Evolutionary conservation across 257 asterid genomes (phyloP).

Genomic region (Rubia yunnanensis): DNA sequence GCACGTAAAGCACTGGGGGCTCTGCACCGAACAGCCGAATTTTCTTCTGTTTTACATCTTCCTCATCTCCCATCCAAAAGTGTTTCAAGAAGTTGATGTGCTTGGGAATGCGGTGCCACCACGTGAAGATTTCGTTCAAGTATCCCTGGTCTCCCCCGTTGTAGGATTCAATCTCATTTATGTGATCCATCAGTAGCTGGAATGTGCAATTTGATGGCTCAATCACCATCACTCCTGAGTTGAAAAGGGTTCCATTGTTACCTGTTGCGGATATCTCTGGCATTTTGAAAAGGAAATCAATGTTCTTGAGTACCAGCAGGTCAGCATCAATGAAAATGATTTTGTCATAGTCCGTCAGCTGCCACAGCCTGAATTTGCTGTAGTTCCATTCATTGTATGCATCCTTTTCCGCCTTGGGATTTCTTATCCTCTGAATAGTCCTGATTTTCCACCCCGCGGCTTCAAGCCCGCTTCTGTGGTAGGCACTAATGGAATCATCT

Average conservation of each 20-base stretch:
- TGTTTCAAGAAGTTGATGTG: slow-evolving; percentile 79
- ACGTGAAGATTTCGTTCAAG: slow-evolving; percentile 67
- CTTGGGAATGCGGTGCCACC: slow-evolving; percentile 93
- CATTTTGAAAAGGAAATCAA: slow-evolving; percentile 65
- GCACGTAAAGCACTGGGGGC: slow-evolving; percentile 67
- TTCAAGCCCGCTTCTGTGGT: slow-evolving; percentile 68
- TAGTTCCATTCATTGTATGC: slow-evolving; percentile 96
- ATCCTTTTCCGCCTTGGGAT: slow-evolving; percentile 82
- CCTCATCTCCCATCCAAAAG: slow-evolving; percentile 88
- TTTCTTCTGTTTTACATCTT: slow-evolving; percentile 43
- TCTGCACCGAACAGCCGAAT: slow-evolving; percentile 52
- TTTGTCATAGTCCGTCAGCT: slow-evolving; percentile 72
- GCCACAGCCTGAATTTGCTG: slow-evolving; percentile 92
- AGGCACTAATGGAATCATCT: slow-evolving; percentile 55
- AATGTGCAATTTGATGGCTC: slow-evolving; percentile 90
- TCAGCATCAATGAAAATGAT: slow-evolving; percentile 84
- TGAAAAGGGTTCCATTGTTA: slow-evolving; percentile 80
- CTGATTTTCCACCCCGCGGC: slow-evolving; percentile 77
- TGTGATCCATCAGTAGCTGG: slow-evolving; percentile 68
- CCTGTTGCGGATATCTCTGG: slow-evolving; percentile 89
- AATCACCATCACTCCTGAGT: slow-evolving; percentile 85
- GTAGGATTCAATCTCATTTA: slow-evolving; percentile 73
- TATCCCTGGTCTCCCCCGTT: slow-evolving; percentile 95
- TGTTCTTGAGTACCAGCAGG: slow-evolving; percentile 64
- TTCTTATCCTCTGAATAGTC: slow-evolving; percentile 63